Evolutionary conservation across 208 protist genomes (phyloP).

Genomic region (Acanthamoeba sp.): DNA sequence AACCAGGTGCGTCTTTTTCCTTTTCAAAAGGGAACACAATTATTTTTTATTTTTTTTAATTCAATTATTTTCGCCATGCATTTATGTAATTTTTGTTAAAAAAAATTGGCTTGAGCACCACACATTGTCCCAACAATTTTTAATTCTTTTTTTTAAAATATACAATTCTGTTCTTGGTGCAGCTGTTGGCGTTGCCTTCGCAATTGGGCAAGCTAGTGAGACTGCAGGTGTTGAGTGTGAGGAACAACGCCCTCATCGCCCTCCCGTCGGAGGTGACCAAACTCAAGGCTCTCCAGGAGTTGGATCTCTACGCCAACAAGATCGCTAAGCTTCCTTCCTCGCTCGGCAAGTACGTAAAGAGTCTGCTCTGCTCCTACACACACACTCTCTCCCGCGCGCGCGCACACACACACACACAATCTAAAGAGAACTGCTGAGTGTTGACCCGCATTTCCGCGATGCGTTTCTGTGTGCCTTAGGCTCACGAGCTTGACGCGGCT

Average conservation of each 20-base stretch:
- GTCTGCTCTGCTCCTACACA: not conserved
- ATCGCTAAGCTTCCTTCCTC: conserved; percentile 58
- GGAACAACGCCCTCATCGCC: conserved; percentile 54
- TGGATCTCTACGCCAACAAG: conserved; percentile 70
- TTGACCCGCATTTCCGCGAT: too few relatives aligned
- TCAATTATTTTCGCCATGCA: not conserved
- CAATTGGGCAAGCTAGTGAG: conserved; percentile 7
- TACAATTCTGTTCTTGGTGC: not conserved
- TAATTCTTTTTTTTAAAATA: not conserved
- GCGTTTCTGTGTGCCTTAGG: not conserved
- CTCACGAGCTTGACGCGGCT: conserved; percentile 31
- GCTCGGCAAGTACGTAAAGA: conserved; percentile 23
- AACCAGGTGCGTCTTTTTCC: conserved; percentile 36
- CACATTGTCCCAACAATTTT: too few relatives aligned
- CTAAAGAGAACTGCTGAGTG: too few relatives aligned
- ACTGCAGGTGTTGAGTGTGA: conserved; percentile 42
- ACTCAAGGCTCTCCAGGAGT: conserved; percentile 46
- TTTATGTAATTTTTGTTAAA: not conserved
- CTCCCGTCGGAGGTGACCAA: conserved; percentile 50
- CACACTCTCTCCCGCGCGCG: too few relatives aligned
- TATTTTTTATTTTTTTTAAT: not conserved
- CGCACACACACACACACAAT: not conserved
- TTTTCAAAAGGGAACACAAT: too few relatives aligned
- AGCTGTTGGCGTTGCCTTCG: conserved; percentile 51
- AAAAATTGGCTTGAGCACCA: not conserved